Evolutionary conservation across 768 basidiomycete genomes (phyloP), one percentile per base, ranked within the genome.

Genomic region (Lactifluus hygrophoroides): DNA sequence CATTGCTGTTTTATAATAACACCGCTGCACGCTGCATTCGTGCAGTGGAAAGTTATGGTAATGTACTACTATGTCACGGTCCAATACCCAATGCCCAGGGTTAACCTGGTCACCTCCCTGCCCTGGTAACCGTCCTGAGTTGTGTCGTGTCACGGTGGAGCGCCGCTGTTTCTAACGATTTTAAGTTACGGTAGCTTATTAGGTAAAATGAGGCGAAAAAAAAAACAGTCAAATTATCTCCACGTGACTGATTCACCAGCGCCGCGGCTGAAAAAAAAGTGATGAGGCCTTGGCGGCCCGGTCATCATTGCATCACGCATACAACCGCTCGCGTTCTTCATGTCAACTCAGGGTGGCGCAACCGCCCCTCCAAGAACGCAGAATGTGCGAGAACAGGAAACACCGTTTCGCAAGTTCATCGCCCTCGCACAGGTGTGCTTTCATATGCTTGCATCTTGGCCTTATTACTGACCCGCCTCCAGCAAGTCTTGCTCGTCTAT

Each of bases 401-500:
- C 76, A 5, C 49, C 71, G 2, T 65, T 71, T 50, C 67, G 72
- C 54, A 75, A 71, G 46, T 59, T 76, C 30, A 62, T 77, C n/a
- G 58, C 65, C 0, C 64, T 74, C n/a, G 71, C 68, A 27, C 79
- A 81, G 74, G 79, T 79, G 58, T 50, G 74, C 17, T 28, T 11
- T 10, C 21, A 23, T n/a, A 35, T 43, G n/a, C 30, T 40, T 19
- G 17, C 19, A 16, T 35, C 1, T 13, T 8, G 5, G n/a, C 35
- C 4, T 27, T 50, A 40, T 48, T 57, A 5, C 49, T 30, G 50
- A 37, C 51, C 34, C 40, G 19, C 58, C 30, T 60, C 17, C 51
- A 90, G 88, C 86, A 88, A 88, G 69, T 82, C 21, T 71, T 89
- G 43, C 61, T 90, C 51, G 72, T 85, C 58, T 89, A 79, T 75